These are phyloP conservation scores for Phialophora macrospora DNA, from an alignment of 2,329 filamentous ascomycete species.

Conservation along the genomic window DNA sequence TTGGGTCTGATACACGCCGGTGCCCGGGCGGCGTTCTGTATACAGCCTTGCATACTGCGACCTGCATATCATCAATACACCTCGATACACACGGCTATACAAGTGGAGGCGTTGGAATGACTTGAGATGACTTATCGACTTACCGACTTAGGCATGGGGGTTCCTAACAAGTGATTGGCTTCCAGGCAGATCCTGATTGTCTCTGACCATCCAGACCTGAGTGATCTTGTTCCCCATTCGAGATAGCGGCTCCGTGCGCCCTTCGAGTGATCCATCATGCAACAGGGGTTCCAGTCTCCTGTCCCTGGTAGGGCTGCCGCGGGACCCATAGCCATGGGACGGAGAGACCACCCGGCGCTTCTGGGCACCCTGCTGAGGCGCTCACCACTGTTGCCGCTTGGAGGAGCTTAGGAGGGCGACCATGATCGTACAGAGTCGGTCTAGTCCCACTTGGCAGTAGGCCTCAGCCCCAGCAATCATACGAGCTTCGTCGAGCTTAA, in stretches of 20 bases:
- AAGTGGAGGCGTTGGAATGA: constrained; percentile 9
- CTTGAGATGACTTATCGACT: constrained; percentile 6
- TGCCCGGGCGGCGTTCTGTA: background rate
- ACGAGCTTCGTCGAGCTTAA: constrained; percentile 6
- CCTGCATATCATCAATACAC: background rate
- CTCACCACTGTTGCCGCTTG: background rate
- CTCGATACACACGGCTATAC: constrained; percentile 5
- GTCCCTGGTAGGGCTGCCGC: background rate
- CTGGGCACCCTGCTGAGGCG: background rate
- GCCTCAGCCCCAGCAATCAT: background rate
- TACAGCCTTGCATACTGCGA: background rate
- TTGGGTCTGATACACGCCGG: constrained; percentile 3
- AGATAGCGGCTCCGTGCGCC: background rate
- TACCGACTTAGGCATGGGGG: background rate
- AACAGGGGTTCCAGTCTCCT: background rate
- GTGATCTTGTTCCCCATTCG: constrained; percentile 1
- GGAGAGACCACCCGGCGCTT: background rate
- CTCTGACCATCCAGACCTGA: background rate
- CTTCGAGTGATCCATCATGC: background rate
- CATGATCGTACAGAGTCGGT: background rate
- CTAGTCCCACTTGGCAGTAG: background rate
- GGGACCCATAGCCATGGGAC: background rate
- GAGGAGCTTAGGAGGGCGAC: constrained; percentile 2
- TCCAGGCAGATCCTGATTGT: background rate
- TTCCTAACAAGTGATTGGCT: background rate